A percentile compares a stretch with the other conserved stretches of the same genome.
phyloP scores from a whole-genome alignment of 768 basidiomycete genomes.

The Russula foetens region DNA sequence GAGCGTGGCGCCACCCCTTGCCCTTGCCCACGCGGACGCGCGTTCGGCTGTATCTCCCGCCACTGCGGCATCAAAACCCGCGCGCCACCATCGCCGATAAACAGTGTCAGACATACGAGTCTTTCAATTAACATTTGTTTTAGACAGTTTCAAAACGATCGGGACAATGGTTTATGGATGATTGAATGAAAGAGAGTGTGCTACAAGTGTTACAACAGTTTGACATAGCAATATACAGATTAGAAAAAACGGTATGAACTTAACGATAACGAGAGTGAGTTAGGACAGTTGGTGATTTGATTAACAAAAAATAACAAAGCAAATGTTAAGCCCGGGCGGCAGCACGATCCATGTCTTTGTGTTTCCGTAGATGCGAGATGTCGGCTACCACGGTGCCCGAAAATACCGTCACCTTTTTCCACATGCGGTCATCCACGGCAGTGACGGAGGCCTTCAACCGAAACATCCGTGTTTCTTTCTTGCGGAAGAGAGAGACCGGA shows the following conservation, averaged over 20 bases:
- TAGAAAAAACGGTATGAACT: not conserved
- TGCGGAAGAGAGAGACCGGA: slow-evolving; percentile 19
- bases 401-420: slow-evolving; percentile 10
- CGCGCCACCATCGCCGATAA: not conserved
- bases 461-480: slow-evolving; percentile 20
- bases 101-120: too few relatives aligned
- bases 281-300: not conserved
- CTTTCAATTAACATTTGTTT: too few relatives aligned
- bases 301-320: not conserved
- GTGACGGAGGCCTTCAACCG: slow-evolving; percentile 9
- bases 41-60: not conserved
- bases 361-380: slow-evolving; percentile 19
- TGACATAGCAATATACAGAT: not conserved
- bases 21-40: not conserved
- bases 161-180: not conserved
- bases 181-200: not conserved
- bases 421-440: slow-evolving; percentile 18
- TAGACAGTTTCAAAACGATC: not conserved
- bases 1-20: too few relatives aligned
- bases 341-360: slow-evolving; percentile 17
- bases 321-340: slow-evolving; percentile 1
- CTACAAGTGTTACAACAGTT: not conserved
- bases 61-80: not conserved
- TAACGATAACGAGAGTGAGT: not conserved
- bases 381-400: slow-evolving; percentile 18